Evolutionary conservation across 1,139 yeast genomes (phyloP), one percentile per base, ranked within the genome.

Genomic region (Candida sanyaensis): DNA sequence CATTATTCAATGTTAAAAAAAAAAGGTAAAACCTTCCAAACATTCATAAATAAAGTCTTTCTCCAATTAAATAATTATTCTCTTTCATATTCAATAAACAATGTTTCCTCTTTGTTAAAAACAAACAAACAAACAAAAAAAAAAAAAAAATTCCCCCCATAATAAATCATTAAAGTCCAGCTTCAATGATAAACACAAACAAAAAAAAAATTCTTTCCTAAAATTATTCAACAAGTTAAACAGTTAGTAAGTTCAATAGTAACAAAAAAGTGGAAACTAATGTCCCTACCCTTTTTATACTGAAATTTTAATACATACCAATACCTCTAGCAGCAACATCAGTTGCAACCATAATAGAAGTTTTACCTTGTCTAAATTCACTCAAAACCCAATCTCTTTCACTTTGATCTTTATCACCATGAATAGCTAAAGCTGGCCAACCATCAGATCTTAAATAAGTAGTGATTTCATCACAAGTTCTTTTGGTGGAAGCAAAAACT

Each of bases 291-390:
- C 21, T 3, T 17, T 17, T 17, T 17, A 17, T 3, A 17, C 21
- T 17, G 21, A 3, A 17, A 3, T 17, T 17, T 17, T 9, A 41
- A 71, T 71, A 88, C 98, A 76, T 90, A 91, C 97, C 99, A 80
- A 93, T 92, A 84, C 99, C 99, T 83, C 99, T 90, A 58, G 99
- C 97, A 53, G 99, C 99, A 70, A 93, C 99, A 73, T 93, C 99
- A 59, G 99, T 93, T 55, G 99, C 99, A 68, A 92, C 97, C 98
- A 93, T 91, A 65, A 93, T 87, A 57, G 97, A 97, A 49, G 96
- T 84, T 68, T 86, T 87, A 59, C 98, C 98, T 52, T 83, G 68
- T 80, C 87, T 88, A 79, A 93, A 93, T 73, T 93, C 97, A 59
- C 77, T 80, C 72, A 93, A 79, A 59, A 93, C 99, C 98, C 98